phyloP scores from a whole-genome alignment of 495 filamentous ascomycete genomes.

The Talaromyces liani region DNA sequence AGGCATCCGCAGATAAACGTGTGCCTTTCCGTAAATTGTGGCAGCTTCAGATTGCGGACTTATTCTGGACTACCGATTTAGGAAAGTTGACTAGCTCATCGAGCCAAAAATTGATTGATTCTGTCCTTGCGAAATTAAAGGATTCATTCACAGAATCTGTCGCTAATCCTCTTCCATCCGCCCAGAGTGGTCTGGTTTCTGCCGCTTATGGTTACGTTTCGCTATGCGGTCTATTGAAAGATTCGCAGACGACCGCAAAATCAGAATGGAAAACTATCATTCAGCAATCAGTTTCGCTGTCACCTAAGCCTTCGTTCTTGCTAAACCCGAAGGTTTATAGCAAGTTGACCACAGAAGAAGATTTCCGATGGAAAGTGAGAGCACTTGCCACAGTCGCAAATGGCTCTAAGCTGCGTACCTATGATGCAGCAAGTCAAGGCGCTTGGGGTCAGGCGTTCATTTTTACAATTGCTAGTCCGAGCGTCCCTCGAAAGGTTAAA shows the following conservation, averaged over 20 bases:
- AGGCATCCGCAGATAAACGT: slow-evolving; percentile 81
- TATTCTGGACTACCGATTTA: slow-evolving; percentile 54
- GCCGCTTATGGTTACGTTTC: slow-evolving; percentile 68
- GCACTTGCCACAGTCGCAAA: slow-evolving; percentile 56
- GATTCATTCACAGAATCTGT: slow-evolving; percentile 68
- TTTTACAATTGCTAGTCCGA: slow-evolving; percentile 59
- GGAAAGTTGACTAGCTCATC: slow-evolving; percentile 36
- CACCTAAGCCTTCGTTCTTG: slow-evolving; percentile 76
- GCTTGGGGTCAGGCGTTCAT: slow-evolving; percentile 80
- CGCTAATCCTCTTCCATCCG: slow-evolving; percentile 65
- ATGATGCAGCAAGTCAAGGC: slow-evolving; percentile 31
- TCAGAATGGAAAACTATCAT: slow-evolving; percentile 42
- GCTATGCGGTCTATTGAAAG: slow-evolving; percentile 34
- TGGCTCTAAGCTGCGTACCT: slow-evolving; percentile 24
- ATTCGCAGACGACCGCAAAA: slow-evolving; percentile 16
- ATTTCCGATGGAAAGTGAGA: slow-evolving; percentile 67
- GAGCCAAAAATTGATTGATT: slow-evolving; percentile 30
- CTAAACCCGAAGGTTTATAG: slow-evolving; percentile 77
- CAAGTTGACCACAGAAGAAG: slow-evolving; percentile 63
- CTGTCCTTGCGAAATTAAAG: slow-evolving; percentile 57
- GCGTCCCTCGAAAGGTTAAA: slow-evolving; percentile 48
- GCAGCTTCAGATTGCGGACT: slow-evolving; percentile 65
- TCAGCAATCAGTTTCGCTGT: slow-evolving; percentile 53
- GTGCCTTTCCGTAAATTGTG: slow-evolving; percentile 70
- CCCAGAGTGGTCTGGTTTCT: slow-evolving; percentile 68